These are phyloP conservation scores for Wickerhamomyces ciferrii DNA, from an alignment of 805 yeast genomes.

Conservation along the genomic window DNA sequence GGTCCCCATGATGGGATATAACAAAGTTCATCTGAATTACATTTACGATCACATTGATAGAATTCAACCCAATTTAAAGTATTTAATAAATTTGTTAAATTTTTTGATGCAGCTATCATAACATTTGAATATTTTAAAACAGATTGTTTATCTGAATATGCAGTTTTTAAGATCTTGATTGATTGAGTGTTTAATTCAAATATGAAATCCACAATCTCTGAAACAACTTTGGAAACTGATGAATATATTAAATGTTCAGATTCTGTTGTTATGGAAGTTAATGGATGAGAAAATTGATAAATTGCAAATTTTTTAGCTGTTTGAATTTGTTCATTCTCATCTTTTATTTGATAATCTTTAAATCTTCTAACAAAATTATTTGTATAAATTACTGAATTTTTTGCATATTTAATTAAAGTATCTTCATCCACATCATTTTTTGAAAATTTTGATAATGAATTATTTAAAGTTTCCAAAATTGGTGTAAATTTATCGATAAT, in stretches of 20 bases:
- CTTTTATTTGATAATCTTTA: slow-evolving; percentile 15
- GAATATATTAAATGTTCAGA: slow-evolving; percentile 47
- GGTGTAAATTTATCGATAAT: slow-evolving; percentile 53
- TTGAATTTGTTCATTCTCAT: slow-evolving; percentile 11
- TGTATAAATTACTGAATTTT: slow-evolving; percentile 35
- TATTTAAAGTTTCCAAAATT: slow-evolving; percentile 34
- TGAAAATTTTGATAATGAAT: slow-evolving; percentile 22
- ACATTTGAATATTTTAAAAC: slow-evolving; percentile 10
- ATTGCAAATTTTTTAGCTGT: slow-evolving; percentile 32
- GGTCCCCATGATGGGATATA: slow-evolving; percentile 62
- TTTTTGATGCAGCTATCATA: not conserved
- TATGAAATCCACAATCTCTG: slow-evolving; percentile 29
- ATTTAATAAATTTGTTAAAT: slow-evolving; percentile 18
- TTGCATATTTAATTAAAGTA: slow-evolving; percentile 16
- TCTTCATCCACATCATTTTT: slow-evolving; percentile 2
- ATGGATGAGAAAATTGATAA: slow-evolving; percentile 42
- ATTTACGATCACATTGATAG: slow-evolving; percentile 34
- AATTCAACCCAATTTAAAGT: slow-evolving; percentile 36
- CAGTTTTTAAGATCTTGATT: slow-evolving; percentile 18
- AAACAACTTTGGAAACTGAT: slow-evolving; percentile 36
- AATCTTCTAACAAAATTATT: slow-evolving; percentile 43
- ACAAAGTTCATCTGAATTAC: slow-evolving; percentile 45
- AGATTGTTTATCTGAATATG: slow-evolving; percentile 11
- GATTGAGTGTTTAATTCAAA: slow-evolving; percentile 31
- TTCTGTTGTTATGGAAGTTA: slow-evolving; percentile 28